Percentiles rank a stretch among this genome's conserved stretches.
These are phyloP conservation scores for Xylariaceae sp. DNA, from an alignment of 2,329 filamentous ascomycete species.

Conservation along the genomic window DNA sequence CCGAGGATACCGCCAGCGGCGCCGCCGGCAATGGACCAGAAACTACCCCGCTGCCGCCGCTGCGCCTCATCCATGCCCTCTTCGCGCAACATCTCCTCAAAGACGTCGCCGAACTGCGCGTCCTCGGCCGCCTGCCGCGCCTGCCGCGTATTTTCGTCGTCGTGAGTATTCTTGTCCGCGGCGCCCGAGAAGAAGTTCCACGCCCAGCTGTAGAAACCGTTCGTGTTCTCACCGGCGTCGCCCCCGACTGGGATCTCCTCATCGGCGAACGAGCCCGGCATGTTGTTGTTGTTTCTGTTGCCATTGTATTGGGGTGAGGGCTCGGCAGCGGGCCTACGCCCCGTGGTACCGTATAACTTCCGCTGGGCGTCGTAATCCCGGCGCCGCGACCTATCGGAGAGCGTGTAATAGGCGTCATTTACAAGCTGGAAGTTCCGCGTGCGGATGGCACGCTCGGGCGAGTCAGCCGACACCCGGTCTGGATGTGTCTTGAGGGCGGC, in stretches of 20 bases:
- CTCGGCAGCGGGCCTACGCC: constrained; percentile 34
- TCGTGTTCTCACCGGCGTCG: constrained; percentile 35
- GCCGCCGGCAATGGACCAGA: constrained; percentile 84
- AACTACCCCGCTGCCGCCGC: constrained; percentile 59
- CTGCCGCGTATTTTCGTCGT: constrained; percentile 36
- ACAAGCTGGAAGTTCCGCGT: constrained; percentile 88
- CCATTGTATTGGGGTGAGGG: constrained; percentile 30
- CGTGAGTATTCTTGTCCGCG: constrained; percentile 33
- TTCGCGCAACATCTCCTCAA: constrained; percentile 86
- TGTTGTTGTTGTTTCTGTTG: constrained; percentile 24
- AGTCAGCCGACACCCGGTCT: constrained; percentile 78
- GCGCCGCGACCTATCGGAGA: constrained; percentile 72
- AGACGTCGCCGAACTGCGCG: constrained; percentile 80
- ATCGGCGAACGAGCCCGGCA: constrained; percentile 37
- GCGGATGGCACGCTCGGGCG: constrained; percentile 72
- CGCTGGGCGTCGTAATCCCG: constrained; percentile 79
- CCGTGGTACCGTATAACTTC: constrained; percentile 47
- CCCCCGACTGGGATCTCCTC: constrained; percentile 36
- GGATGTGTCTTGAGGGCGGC: constrained; percentile 89
- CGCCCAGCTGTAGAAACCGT: constrained; percentile 65
- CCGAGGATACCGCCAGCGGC: constrained; percentile 84
- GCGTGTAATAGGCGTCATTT: constrained; percentile 88
- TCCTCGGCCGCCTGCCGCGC: constrained; percentile 55
- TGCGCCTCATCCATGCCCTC: constrained; percentile 72
- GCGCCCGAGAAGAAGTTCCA: constrained; percentile 53